phyloP scores from a whole-genome alignment of 192 early-diverging fungal genomes.

The Umbelopsis sp. region DNA sequence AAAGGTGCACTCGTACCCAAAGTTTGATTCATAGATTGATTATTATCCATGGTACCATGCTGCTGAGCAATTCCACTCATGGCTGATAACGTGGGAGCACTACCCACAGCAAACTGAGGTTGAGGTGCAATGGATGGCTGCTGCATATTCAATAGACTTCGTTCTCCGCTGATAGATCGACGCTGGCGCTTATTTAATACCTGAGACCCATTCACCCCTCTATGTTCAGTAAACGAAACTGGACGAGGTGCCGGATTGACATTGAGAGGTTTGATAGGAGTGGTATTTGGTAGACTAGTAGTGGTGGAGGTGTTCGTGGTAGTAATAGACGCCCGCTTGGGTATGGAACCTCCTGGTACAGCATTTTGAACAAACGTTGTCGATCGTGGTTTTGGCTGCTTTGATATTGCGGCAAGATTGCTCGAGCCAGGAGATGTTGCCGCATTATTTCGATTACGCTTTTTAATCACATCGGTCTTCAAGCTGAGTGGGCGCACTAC shows the following conservation, averaged over 20 bases:
- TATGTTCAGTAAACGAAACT: conserved; percentile 13
- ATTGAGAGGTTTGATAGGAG: not conserved
- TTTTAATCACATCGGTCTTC: conserved; percentile 89
- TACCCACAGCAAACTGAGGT: conserved; percentile 3
- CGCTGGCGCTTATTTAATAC: conserved; percentile 23
- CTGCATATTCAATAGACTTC: conserved; percentile 11
- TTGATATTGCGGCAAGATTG: not conserved
- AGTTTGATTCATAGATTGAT: not conserved
- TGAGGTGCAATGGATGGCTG: conserved; percentile 5
- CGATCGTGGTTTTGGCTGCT: conserved; percentile 5
- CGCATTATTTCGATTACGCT: conserved; percentile 71
- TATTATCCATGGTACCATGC: not conserved
- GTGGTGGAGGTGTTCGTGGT: too few species aligned
- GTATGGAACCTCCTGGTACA: conserved; percentile 8
- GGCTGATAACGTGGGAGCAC: not conserved
- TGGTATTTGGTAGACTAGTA: not conserved
- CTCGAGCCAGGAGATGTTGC: not conserved
- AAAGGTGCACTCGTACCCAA: conserved; percentile 5
- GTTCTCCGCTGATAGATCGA: conserved; percentile 4
- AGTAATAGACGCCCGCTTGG: conserved; percentile 4
- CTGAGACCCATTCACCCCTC: conserved; percentile 21
- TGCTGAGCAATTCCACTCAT: not conserved
- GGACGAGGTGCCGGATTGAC: conserved; percentile 3
- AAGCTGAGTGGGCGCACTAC: conserved; percentile 84
- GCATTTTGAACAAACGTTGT: conserved; percentile 13